Base-by-base conservation (phyloP, 2,329 filamentous ascomycete genomes). In the Pseudogymnoascus sp. region DNA sequence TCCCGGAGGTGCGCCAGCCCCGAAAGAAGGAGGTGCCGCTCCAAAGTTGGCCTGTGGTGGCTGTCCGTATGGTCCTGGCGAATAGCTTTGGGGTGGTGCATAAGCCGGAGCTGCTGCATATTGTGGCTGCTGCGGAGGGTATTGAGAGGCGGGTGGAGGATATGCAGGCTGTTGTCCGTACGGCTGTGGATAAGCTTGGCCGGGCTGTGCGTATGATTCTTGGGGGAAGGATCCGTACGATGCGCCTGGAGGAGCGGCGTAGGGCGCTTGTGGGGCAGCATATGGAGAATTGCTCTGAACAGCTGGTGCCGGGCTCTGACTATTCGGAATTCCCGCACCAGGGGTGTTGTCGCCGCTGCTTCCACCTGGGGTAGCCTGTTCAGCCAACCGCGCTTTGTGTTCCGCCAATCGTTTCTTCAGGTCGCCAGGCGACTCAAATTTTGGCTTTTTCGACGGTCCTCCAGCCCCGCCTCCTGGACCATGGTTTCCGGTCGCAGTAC, bases 401-500 rank as follows among this genome's bases (percentile, higher is more conserved):
- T 90, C 90, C 7, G 89, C 90, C 63, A 96, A 76, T 60, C 92
- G 83, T 75, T 86, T 85, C 79, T 93, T 92, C 64, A 97, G 77
- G 70, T 95, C 91, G 13, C 89, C 87, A 0, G 88, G 73, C 4
- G 84, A 83, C 77, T 96, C 91, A 5, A 91, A 79, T 78, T 90
- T 86, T 68, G 87, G 77, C 77, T 88, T 88, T 77, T 88, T 88
- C 8, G 80, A 84, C 1, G 86, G 84, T 65, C 86, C 86, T 60
- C 78, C 80, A 63, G 74, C 73, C 72, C 73, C 2, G 73, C 71
- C 58, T 1, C 89, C 88, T 0, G 90, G 84, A 15, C 88, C 84
- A 2, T 90, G 90, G 71, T 97, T 96, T 36, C 92, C 93, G 1
- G 92, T 96, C 7, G 85, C 83, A 58, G 88, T 86, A 67, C 90